Evolutionary conservation across 2,329 filamentous ascomycete species (phyloP), one percentile per base, ranked within the genome.

Genomic region (Calonectria ilicicola): DNA sequence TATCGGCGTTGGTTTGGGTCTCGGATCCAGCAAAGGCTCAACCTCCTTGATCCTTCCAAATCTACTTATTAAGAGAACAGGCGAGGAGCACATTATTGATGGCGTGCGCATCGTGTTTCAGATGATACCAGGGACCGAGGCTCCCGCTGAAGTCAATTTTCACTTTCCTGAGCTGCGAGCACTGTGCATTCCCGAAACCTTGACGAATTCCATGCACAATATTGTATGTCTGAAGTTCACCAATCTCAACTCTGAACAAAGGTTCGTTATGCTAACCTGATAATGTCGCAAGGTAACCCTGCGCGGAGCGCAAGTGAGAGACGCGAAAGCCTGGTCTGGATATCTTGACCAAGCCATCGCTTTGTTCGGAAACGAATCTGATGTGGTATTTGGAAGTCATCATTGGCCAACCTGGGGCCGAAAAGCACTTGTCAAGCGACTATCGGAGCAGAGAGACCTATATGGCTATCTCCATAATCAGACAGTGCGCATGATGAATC

Each of bases 401-500:
- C 77, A 84, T 70, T 86, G 85, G 85, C 85, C 85, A n/a, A 86
- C 83, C 0, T 86, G 83, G 82, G 83, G 83, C 0, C 64, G 72
- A 3, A 72, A 78, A 0, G 72, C 80, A 2, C 67, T 83, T 19
- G 67, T 78, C 7, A 56, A 66, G 1, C 78, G 79, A 21, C 70
- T 87, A 0, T 70, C 77, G 0, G 74, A 83, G 56, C 85, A 86
- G 72, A 73, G 85, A n/a, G 84, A 86, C 72, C 67, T 84, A 19
- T 86, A 86, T 69, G 83, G 75, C 1, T 85, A 83, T 62, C 29
- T 86, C 15, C 82, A 86, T 72, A 81, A 86, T 60, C 82, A 86
- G 71, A 85, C 85, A 0, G 69, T 86, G 9, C 80, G 84, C 2
- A 74, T 82, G 76, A 79, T 86, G 73, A 86, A 86, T 66, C 42